Conservation (phyloP, 2,329 filamentous ascomycete genomes). For the Daldinia eschscholtzii region DNA sequence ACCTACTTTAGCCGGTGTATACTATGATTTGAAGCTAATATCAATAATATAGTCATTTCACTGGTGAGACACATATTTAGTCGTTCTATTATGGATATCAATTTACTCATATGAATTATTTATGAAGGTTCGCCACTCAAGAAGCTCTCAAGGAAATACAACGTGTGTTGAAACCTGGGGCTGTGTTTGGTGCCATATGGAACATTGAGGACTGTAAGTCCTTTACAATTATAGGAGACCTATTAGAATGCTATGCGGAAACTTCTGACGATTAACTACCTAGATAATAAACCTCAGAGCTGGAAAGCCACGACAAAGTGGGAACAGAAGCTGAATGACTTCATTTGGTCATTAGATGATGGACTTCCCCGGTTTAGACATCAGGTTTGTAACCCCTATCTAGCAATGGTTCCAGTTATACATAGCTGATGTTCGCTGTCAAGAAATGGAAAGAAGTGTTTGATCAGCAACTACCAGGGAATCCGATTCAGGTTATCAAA, state of each 20-base stretch:
- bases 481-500: conserved; percentile 64
- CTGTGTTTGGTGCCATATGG: conserved; percentile 76
- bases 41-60: conserved; percentile 55
- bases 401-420: not conserved
- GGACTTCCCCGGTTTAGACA: conserved; percentile 75
- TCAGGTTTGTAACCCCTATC: conserved; percentile 46
- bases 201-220: conserved; percentile 77
- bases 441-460: conserved; percentile 74
- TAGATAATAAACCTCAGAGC: conserved; percentile 72
- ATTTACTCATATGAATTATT: conserved; percentile 13
- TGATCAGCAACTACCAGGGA: conserved; percentile 66
- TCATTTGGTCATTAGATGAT: conserved; percentile 68
- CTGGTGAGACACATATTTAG: conserved; percentile 60
- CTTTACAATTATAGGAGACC: not conserved
- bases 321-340: conserved; percentile 72
- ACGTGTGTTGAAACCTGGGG: conserved; percentile 71
- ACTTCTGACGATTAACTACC: conserved; percentile 33
- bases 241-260: not conserved
- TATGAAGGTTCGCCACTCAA: conserved; percentile 73
- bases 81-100: not conserved
- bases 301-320: conserved; percentile 70
- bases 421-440: conserved; percentile 21
- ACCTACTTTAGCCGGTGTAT: not conserved
- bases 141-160: conserved; percentile 75
- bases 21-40: conserved; percentile 25